Evolutionary conservation across 495 filamentous ascomycete genomes (phyloP).

Genomic region (Tuber calosporum): DNA sequence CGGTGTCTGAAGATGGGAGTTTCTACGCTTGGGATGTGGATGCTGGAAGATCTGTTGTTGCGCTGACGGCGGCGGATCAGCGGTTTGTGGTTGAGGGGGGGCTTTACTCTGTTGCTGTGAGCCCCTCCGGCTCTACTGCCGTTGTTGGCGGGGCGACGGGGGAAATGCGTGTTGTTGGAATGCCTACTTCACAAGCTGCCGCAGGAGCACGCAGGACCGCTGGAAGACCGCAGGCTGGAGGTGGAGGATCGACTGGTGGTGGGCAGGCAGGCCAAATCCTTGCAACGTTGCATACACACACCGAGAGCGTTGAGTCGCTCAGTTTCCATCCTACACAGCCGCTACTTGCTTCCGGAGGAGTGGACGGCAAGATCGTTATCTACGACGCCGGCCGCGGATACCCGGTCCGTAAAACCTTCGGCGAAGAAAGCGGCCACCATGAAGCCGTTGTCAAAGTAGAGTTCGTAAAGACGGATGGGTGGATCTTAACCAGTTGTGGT

Average conservation of each 20-base stretch:
- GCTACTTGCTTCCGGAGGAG: constrained; percentile 77
- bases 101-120: constrained; percentile 73
- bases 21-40: constrained; percentile 89
- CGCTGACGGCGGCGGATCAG: constrained; percentile 73
- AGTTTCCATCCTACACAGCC: constrained; percentile 69
- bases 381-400: constrained; percentile 80
- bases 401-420: constrained; percentile 66
- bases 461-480: constrained; percentile 58
- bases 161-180: constrained; percentile 69
- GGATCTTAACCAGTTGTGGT: constrained; percentile 71
- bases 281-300: constrained; percentile 55
- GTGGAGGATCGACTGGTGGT: constrained; percentile 44
- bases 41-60: constrained; percentile 67
- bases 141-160: constrained; percentile 85
- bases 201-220: constrained; percentile 42
- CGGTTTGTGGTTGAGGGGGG: constrained; percentile 88
- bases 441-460: constrained; percentile 88
- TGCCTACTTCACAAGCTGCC: constrained; percentile 58
- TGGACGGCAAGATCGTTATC: constrained; percentile 82
- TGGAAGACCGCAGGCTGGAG: constrained; percentile 39
- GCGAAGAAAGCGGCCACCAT: constrained; percentile 57
- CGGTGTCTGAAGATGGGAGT: constrained; percentile 78
- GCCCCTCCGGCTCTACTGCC: constrained; percentile 67
- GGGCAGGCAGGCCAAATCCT: constrained; percentile 75
- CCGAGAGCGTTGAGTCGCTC: constrained; percentile 76